Evolutionary conservation across 2,329 filamentous ascomycete genomes (phyloP).

Genomic region (Aschersonia sp.): DNA sequence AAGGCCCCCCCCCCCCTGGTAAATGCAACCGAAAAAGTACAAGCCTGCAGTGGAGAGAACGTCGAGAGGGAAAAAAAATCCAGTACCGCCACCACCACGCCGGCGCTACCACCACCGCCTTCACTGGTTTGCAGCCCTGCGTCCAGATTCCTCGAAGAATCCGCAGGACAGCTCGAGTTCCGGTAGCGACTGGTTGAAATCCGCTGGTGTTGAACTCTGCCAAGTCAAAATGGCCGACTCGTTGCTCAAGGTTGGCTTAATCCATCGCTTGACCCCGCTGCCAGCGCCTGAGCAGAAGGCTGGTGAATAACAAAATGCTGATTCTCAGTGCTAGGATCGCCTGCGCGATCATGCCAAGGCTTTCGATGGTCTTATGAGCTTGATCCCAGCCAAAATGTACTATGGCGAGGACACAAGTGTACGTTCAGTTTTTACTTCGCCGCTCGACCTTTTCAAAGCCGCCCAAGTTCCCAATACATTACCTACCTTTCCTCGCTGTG

Average conservation of each 20-base stretch:
- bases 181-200: no score
- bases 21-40: background rate
- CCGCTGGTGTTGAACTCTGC: no score
- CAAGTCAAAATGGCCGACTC: constrained; percentile 23
- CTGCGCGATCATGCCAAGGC: constrained; percentile 51
- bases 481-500: background rate
- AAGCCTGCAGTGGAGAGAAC: background rate
- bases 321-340: constrained; percentile 29
- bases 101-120: no score
- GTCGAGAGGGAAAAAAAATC: background rate
- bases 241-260: constrained; percentile 30
- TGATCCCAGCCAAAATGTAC: constrained; percentile 84
- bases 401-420: constrained; percentile 76
- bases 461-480: background rate
- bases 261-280: constrained; percentile 13
- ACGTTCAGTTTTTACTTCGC: constrained; percentile 25
- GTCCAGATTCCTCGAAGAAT: no score
- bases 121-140: no score
- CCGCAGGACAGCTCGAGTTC: no score
- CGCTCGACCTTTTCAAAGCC: background rate
- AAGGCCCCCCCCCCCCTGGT: background rate
- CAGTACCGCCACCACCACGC: background rate
- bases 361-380: constrained; percentile 73
- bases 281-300: constrained; percentile 1
- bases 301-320: constrained; percentile 2